Base-by-base conservation (phyloP, 352 stramenopile species). In the Globisporangium takayamanum region DNA sequence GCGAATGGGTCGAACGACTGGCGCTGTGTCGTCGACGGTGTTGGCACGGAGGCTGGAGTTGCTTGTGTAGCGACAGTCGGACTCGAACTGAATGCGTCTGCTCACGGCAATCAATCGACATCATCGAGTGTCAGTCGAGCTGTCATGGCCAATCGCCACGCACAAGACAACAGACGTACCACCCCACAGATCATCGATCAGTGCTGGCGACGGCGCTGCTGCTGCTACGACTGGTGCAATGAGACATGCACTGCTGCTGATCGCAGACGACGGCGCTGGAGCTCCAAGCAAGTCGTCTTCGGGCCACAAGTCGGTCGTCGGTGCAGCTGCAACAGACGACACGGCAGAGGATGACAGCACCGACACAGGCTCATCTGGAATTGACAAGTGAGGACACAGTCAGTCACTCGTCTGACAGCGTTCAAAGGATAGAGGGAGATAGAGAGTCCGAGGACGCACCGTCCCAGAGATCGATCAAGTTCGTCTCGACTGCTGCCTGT, bases 401-500 rank as follows among this genome's bases (percentile, higher is more conserved):
- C 14, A 50, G 10, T 39, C 5, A 10, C 7, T 10, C 16, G 8
- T 15, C 1, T 18, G 2, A 20, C 15, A 11, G 33, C 5, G 33
- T 14, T 39, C 33, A 12, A 10, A 36, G 5, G 33, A 39, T 1
- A 39, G 33, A 2, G 33, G 6, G 33, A 39, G 33, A 8, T 8
- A 36, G 30, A 36, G 14, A 33, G 15, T 4, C 2, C 16, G 46
- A 26, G 46, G 7, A 25, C 69, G 55, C 71, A 88, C 75, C 72
- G 59, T 87, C 74, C 72, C 76, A 88, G 47, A 90, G 56, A 36
- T 90, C 68, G 26, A 90, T 88, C 50, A 90, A 57, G 49, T 87
- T 67, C 42, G 74, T 81, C 18, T 66, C 55, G n/a, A 60, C 44
- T 46, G 30, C 28, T 14, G 26, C 55, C 30, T 59, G 36, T 3